These are phyloP conservation scores for Salix koriyanagi DNA, from an alignment of 345 rosid genomes.

Conservation along the genomic window DNA sequence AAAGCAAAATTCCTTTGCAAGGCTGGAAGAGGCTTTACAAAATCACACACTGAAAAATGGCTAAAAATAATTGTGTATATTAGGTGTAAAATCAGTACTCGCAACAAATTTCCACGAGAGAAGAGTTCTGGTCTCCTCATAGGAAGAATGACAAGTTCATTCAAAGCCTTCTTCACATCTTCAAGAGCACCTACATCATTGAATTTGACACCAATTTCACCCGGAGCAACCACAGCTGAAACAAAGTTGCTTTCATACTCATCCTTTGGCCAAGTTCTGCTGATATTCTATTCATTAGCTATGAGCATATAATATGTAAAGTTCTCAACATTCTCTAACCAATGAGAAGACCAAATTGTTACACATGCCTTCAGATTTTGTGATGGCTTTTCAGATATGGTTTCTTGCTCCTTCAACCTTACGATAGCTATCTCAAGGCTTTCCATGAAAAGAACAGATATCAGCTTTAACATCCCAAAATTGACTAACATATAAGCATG, in stretches of 20 bases:
- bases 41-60: conserved; percentile 8
- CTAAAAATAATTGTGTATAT: not conserved
- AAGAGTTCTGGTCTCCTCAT: conserved; percentile 96
- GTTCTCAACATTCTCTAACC: conserved; percentile 6
- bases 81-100: conserved; percentile 43
- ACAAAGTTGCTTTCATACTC: conserved; percentile 86
- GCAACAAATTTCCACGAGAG: conserved; percentile 80
- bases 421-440: conserved; percentile 82
- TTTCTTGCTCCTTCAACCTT: conserved; percentile 84
- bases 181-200: conserved; percentile 96
- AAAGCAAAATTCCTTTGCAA: conserved; percentile 93
- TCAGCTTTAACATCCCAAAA: conserved; percentile 15
- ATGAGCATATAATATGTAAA: conserved; percentile 8
- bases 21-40: conserved; percentile 48
- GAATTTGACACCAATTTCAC: conserved; percentile 89
- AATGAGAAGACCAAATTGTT: conserved; percentile 7
- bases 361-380: conserved; percentile 70
- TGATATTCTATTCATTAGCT: conserved; percentile 20
- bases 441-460: conserved; percentile 30
- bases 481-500: not conserved
- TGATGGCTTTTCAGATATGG: conserved; percentile 54
- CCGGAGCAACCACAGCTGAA: conserved; percentile 89
- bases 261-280: conserved; percentile 85
- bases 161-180: conserved; percentile 82
- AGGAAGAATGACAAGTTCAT: conserved; percentile 98